Evolutionary conservation across 2,329 filamentous ascomycete species (phyloP).

Genomic region (Ceratocystis variospora): DNA sequence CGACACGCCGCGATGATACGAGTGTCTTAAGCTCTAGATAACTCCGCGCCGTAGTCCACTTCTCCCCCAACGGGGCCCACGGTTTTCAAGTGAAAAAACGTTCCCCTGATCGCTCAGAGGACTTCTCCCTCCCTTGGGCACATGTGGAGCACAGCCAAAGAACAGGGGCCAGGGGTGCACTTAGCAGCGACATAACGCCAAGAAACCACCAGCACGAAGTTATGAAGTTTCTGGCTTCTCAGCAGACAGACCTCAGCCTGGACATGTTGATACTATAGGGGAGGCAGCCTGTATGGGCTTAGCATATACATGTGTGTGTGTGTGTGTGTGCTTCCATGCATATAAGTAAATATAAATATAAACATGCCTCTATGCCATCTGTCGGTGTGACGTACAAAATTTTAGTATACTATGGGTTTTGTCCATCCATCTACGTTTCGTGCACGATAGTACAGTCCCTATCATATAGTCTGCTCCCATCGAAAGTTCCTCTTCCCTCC

Average conservation of each 20-base stretch:
- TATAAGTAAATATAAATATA: too few relatives aligned
- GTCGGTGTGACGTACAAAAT: too few relatives aligned
- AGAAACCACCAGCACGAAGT: background rate
- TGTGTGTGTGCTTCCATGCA: too few relatives aligned
- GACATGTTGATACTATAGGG: background rate
- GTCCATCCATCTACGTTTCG: background rate
- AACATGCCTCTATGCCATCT: too few relatives aligned
- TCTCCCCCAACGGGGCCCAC: background rate
- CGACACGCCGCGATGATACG: background rate
- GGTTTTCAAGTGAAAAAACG: background rate
- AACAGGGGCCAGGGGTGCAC: background rate
- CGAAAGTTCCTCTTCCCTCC: background rate
- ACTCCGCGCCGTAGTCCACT: background rate
- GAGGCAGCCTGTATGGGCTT: background rate
- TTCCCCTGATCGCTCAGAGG: background rate
- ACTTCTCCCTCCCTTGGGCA: background rate
- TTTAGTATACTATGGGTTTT: background rate
- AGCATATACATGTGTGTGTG: background rate
- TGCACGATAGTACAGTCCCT: background rate
- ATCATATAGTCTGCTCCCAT: background rate
- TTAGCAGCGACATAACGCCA: too few relatives aligned
- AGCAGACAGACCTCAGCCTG: background rate
- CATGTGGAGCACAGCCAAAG: background rate
- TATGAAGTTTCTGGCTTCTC: background rate
- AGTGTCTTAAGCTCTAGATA: background rate